Conservation (phyloP, 176 grass and related monocot genomes). For the Oryza rufipogon region DNA sequence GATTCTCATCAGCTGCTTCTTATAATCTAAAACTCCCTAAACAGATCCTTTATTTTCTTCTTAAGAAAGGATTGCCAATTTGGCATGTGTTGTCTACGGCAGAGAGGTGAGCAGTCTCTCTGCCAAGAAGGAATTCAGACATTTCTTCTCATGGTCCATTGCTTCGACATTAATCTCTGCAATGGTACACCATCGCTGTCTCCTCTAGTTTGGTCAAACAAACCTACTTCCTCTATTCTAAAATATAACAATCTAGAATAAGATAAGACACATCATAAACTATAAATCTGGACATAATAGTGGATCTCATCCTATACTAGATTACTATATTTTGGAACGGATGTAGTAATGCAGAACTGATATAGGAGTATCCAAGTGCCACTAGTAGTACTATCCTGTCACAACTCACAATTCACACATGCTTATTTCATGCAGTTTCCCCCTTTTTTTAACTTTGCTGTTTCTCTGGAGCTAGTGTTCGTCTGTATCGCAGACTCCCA, state of each 20-base stretch:
- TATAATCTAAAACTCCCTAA: too few relatives aligned
- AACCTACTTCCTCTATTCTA: not conserved
- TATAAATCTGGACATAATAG: too few relatives aligned
- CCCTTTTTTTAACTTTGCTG: not conserved
- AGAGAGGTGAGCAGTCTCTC: not conserved
- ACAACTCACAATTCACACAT: constrained; percentile 3
- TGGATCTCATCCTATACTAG: too few relatives aligned
- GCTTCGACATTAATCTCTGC: constrained; percentile 1
- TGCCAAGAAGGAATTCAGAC: not conserved
- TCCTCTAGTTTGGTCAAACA: constrained; percentile 27
- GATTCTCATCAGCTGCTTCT: too few relatives aligned
- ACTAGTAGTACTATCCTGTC: not conserved
- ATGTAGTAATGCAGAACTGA: not conserved
- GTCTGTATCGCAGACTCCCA: not conserved
- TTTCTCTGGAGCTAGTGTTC: not conserved
- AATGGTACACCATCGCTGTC: not conserved
- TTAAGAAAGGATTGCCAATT: not conserved
- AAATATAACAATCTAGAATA: too few relatives aligned
- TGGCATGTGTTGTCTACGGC: constrained; percentile 10
- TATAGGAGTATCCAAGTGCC: not conserved
- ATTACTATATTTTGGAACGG: too few relatives aligned
- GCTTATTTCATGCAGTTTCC: constrained; percentile 2
- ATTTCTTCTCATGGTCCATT: not conserved
- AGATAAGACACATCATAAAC: too few relatives aligned
- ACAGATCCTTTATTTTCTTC: not conserved